A percentile compares a stretch with the other conserved stretches of the same genome.
Conservation (phyloP, 768 basidiomycete species). For the Pleurotus giganteus region DNA sequence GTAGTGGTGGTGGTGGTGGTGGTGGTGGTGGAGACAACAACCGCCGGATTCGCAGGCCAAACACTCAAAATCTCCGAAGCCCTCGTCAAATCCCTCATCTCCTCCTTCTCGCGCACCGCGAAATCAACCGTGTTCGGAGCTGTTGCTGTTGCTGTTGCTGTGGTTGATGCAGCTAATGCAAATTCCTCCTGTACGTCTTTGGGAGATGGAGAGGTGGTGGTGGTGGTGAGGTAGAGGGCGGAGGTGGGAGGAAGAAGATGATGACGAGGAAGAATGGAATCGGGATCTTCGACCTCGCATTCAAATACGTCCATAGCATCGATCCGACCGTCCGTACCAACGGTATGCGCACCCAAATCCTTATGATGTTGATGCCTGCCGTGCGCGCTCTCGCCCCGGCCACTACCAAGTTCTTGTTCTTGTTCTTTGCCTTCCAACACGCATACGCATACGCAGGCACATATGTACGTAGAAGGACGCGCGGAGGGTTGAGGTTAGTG, state of each 20-base stretch:
- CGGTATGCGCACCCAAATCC: slow-evolving; percentile 30
- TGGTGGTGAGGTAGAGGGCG: no score
- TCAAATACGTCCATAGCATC: slow-evolving; percentile 16
- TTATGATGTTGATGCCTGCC: slow-evolving; percentile 2
- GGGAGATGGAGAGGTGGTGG: no score
- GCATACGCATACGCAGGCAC: not conserved
- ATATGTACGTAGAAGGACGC: not conserved
- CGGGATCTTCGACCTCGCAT: slow-evolving; percentile 13
- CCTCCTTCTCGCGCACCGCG: slow-evolving; percentile 79
- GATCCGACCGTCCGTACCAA: slow-evolving; percentile 36
- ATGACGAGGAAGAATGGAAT: not conserved
- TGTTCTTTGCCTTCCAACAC: not conserved
- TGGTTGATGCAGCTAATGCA: no score
- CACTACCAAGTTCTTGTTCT: no score
- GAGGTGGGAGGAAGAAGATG: not conserved
- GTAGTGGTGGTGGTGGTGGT: not conserved
- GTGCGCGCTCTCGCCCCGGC: no score
- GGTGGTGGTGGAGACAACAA: slow-evolving; percentile 11
- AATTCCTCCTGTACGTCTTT: no score
- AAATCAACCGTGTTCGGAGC: slow-evolving; percentile 74
- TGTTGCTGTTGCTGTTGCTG: not conserved
- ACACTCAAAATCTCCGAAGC: slow-evolving; percentile 74
- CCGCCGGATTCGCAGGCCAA: slow-evolving; percentile 15
- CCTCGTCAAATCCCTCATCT: slow-evolving; percentile 85
- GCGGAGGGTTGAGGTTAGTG: not conserved